phyloP scores from a whole-genome alignment of 2,329 filamentous ascomycete species.

The Venturia nashicola region DNA sequence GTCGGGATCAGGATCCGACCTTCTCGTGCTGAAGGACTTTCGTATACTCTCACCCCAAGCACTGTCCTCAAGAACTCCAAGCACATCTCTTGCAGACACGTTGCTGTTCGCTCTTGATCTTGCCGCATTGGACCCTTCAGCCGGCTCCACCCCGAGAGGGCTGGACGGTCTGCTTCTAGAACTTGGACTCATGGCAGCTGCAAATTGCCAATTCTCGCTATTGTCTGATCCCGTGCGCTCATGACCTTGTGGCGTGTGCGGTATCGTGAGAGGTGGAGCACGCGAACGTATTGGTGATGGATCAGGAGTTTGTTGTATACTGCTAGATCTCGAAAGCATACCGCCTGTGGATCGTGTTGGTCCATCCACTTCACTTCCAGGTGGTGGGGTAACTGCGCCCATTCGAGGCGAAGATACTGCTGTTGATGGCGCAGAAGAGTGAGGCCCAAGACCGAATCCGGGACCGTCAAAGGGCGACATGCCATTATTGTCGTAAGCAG shows the following conservation, averaged over 20 bases:
- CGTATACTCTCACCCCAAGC: slow-evolving; percentile 90
- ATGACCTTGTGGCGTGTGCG: background rate
- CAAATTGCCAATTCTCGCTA: slow-evolving; percentile 8
- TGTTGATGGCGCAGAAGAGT: slow-evolving; percentile 2
- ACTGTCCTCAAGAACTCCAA: slow-evolving; percentile 77
- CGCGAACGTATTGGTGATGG: slow-evolving; percentile 3
- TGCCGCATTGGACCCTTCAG: background rate
- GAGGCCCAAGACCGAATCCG: background rate
- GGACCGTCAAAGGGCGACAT: background rate
- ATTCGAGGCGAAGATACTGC: slow-evolving; percentile 1
- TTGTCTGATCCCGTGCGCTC: background rate
- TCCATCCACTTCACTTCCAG: background rate
- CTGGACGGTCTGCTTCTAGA: background rate
- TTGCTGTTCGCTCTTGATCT: slow-evolving; percentile 53
- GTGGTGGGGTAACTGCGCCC: slow-evolving; percentile 8
- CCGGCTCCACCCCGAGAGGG: background rate
- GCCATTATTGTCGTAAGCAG: slow-evolving; percentile 16
- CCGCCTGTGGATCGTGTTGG: background rate
- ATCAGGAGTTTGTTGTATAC: slow-evolving; percentile 10
- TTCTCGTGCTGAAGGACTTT: slow-evolving; percentile 60
- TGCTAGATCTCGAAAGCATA: background rate
- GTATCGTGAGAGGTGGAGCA: background rate
- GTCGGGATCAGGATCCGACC: background rate
- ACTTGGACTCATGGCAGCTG: slow-evolving; percentile 1
- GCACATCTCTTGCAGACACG: slow-evolving; percentile 64